Evolutionary conservation across 495 filamentous ascomycete genomes (phyloP).

Genomic region (Trichoderma orchidacearum): DNA sequence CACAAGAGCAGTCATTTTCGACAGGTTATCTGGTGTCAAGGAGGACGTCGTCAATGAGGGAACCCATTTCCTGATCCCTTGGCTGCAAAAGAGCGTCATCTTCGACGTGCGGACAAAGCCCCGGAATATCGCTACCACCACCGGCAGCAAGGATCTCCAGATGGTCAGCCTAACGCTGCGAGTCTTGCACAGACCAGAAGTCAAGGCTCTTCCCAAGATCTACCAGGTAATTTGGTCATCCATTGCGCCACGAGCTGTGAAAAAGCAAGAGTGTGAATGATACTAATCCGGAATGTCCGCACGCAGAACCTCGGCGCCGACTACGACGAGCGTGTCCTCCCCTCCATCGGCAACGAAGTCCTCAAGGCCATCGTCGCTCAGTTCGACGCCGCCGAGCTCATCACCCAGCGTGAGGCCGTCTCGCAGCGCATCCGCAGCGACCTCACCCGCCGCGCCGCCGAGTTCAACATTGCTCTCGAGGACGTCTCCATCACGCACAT

Average conservation of each 20-base stretch:
- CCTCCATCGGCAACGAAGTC: slow-evolving; percentile 99
- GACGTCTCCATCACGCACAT: slow-evolving; percentile 99
- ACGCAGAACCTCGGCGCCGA: slow-evolving; percentile 69
- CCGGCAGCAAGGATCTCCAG: slow-evolving; percentile 96
- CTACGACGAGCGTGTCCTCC: slow-evolving; percentile 98
- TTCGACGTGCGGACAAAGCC: slow-evolving; percentile 98
- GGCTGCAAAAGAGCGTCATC: slow-evolving; percentile 88
- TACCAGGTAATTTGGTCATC: slow-evolving; percentile 79
- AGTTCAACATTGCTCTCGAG: slow-evolving; percentile 99
- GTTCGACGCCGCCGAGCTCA: slow-evolving; percentile 97
- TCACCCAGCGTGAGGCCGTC: slow-evolving; percentile 96
- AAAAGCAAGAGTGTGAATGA: too few species aligned
- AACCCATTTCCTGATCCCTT: slow-evolving; percentile 92
- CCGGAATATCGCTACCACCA: slow-evolving; percentile 93
- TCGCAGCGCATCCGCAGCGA: slow-evolving; percentile 89
- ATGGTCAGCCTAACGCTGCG: slow-evolving; percentile 98
- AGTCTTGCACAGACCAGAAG: slow-evolving; percentile 90
- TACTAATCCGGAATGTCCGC: background rate
- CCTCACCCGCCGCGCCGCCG: slow-evolving; percentile 84
- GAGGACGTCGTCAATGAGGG: slow-evolving; percentile 88
- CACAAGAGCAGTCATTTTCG: slow-evolving; percentile 94
- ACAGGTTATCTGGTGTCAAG: slow-evolving; percentile 82
- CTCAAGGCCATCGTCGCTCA: slow-evolving; percentile 98
- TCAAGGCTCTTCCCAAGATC: slow-evolving; percentile 84
- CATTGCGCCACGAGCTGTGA: too few species aligned